A percentile compares a stretch with the other conserved stretches of the same genome.
These are phyloP conservation scores for Volvox reticuliferus DNA, from an alignment of 139 green algal species.

Conservation along the genomic window DNA sequence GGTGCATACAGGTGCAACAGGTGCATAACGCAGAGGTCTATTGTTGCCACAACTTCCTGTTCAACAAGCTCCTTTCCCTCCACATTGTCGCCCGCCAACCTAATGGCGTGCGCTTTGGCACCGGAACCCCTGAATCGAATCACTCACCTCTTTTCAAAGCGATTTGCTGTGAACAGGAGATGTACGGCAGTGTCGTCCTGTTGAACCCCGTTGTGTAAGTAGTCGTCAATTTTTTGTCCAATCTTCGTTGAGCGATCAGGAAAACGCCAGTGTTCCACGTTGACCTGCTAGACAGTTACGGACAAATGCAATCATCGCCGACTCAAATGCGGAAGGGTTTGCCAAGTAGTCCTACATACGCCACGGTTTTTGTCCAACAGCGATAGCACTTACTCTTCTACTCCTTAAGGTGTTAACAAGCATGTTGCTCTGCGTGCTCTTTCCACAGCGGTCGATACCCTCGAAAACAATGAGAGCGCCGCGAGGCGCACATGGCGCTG, in stretches of 20 bases:
- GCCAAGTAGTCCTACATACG: no score
- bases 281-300: slow-evolving; percentile 49
- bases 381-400: slow-evolving; percentile 57
- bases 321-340: no score
- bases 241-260: slow-evolving; percentile 91
- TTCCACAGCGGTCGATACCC: slow-evolving; percentile 94
- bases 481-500: slow-evolving; percentile 23
- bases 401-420: slow-evolving; percentile 82
- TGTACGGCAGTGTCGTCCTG: slow-evolving; percentile 88
- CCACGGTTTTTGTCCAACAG: no score
- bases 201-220: slow-evolving; percentile 80
- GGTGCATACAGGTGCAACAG: no score
- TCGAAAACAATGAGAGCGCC: slow-evolving; percentile 97
- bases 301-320: no score
- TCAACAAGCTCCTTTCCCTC: no score
- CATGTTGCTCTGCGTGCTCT: slow-evolving; percentile 91
- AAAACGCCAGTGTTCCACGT: slow-evolving; percentile 90
- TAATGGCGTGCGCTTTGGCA: no score
- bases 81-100: no score
- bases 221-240: slow-evolving; percentile 90
- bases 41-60: no score
- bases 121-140: neutral
- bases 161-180: slow-evolving; percentile 95
- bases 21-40: no score
- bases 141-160: slow-evolving; percentile 90